Evolutionary conservation across 1,284 basidiomycete genomes (phyloP), one percentile per base, ranked within the genome.

Genomic region (Heterobasidion occidentale): DNA sequence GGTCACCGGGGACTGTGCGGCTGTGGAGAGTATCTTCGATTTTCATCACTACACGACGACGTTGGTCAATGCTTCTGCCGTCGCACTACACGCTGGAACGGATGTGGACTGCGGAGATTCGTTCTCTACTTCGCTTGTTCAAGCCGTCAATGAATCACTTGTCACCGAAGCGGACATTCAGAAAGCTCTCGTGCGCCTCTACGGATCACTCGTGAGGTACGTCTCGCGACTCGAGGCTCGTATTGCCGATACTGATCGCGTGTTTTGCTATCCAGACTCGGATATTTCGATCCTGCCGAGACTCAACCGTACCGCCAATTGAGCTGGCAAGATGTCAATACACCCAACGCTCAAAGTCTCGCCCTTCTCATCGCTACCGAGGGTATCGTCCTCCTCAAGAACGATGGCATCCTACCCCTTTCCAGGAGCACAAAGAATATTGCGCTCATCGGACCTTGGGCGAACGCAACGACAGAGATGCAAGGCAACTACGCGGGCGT

Each of bases 351-450:
- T 0, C 78, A 79, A 59, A 63, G 70, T n/a, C 72, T 83, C 12
- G 80, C 80, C 1, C 69, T 77, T 62, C 69, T 70, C 54, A 77
- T 77, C 17, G 80, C 79, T 1, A 67, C 75, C 2, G 78, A 81
- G 61, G 78, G 80, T 20, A 74, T 81, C 14, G 77, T 77, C 12
- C 70, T 83, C 1, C 69, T 83, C 34, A 82, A 83, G 68, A 83
- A 82, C 61, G 78, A 82, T 56, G 79, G 79, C 34, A 71, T 71
- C 6, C 69, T 83, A 3, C 80, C 80, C 3, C 67, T 83, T 55
- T 67, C 72, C 19, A 61, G 62, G 1, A 66, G 62, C 1, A 63
- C 76, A 55, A 76, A 74, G 57, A 77, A 72, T 19, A 61, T 83
- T 35, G 81, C 79, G 6, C 63, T 83, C 44, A 71, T 82, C 52